phyloP scores from a whole-genome alignment of 2,329 filamentous ascomycete species.

The Corinectria fuckeliana region DNA sequence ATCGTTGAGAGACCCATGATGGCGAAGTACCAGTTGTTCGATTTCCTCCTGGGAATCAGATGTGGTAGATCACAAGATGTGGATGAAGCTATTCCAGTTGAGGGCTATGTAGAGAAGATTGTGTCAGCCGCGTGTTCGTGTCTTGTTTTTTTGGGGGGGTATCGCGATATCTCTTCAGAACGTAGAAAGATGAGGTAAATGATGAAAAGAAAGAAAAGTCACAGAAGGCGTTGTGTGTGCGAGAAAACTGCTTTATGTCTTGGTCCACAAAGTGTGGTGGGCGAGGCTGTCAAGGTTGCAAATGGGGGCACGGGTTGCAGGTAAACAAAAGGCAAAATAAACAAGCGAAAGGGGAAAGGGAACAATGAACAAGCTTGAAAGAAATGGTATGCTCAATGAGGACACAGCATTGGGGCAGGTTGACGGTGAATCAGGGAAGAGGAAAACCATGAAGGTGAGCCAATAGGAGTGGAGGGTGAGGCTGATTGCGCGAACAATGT shows the following conservation, averaged over 20 bases:
- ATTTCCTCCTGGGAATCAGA: constrained; percentile 24
- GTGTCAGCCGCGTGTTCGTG: constrained; percentile 21
- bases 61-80: constrained; percentile 22
- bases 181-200: not conserved
- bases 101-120: constrained; percentile 18
- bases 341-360: constrained; percentile 4
- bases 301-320: not conserved
- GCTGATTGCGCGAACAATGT: not conserved
- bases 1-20: constrained; percentile 56
- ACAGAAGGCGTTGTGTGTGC: not conserved
- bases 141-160: not conserved
- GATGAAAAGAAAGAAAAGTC: not conserved
- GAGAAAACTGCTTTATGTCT: not conserved
- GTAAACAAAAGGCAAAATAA: not conserved
- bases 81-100: constrained; percentile 21
- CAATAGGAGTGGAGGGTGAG: not conserved
- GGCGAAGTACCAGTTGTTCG: constrained; percentile 45
- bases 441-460: not conserved
- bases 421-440: not conserved
- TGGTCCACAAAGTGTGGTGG: not conserved
- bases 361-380: constrained; percentile 5
- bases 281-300: not conserved
- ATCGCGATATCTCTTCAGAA: not conserved
- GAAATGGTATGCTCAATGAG: constrained; percentile 2
- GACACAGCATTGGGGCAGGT: constrained; percentile 4